Evolutionary conservation across 257 asterid species (phyloP).

Genomic region (Penstemon newberryi): DNA sequence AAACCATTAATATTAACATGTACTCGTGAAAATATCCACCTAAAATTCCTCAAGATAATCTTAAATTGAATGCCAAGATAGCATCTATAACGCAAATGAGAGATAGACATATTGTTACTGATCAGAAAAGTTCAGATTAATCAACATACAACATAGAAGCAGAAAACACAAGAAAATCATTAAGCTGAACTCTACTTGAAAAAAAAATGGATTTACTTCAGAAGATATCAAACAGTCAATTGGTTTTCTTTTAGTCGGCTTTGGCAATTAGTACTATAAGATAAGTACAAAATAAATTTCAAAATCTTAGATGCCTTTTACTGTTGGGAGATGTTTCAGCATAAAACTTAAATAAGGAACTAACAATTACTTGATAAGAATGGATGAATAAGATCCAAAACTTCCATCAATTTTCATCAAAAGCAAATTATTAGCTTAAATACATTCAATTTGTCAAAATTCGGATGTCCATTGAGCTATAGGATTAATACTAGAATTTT

Average conservation of each 20-base stretch:
- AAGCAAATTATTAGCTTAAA: no score
- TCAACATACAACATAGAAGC: slow-evolving; percentile 12
- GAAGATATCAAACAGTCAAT: neutral
- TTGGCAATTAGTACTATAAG: neutral
- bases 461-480: no score
- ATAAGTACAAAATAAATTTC: neutral
- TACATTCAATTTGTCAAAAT: no score
- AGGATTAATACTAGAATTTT: no score
- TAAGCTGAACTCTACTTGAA: neutral
- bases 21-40: neutral
- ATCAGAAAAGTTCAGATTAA: neutral
- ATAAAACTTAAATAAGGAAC: neutral
- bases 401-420: no score
- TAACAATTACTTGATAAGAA: neutral
- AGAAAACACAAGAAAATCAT: slow-evolving; percentile 2
- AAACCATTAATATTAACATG: slow-evolving; percentile 5
- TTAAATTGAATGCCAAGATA: neutral
- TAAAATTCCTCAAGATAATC: neutral
- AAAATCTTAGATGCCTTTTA: neutral
- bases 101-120: neutral
- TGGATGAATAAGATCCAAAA: neutral
- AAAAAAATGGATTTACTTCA: neutral
- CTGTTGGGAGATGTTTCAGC: neutral
- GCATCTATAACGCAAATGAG: neutral
- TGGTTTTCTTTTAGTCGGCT: neutral